Base-by-base conservation (phyloP, 2,329 filamentous ascomycete genomes). In the Elsinoe batatas region DNA sequence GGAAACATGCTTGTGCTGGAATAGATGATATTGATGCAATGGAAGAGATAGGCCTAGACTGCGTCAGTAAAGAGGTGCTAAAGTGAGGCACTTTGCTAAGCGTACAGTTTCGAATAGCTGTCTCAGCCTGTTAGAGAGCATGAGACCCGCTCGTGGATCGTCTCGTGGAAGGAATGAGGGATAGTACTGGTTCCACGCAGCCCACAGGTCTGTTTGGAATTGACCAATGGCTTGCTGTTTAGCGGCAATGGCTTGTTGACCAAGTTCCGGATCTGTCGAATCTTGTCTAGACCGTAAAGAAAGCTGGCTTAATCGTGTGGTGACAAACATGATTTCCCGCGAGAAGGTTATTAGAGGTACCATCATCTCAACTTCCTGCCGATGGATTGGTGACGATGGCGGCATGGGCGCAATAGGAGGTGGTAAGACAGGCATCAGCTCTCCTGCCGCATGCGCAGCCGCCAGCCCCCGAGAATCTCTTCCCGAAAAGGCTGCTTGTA, bases 1-100 rank as follows among this genome's bases (percentile, higher is more conserved):
- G 73, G 71, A 69, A 74, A 79, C 72, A 81, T 76, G 61, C 73
- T 76, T 4, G 75, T 79, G 56, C 76, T 74, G n/a, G 74, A 72
- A 62, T 79, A 80, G 51, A 81, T 70, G 15, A 76, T 68, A 42
- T 71, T 56, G 15, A 63, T 47, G 49, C 46, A 57, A 56, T 51
- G 54, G 53, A 38, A 59, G 18, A 43, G 43, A 42, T 49, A 57
- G 10, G 56, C 57, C 32, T 35, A 26, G 20, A 11, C 36, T 2
- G 30, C 15, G 15, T 55, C 7, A 35, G 43, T 32, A 7, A 33
- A 18, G 22, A 6, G 32, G 17, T n/a, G 17, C 38, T 5, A 3
- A 12, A 10, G 13, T 20, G 3, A 73, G 17, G 69, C n/a, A 54
- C 15, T 30, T n/a, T 8, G 5, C 5, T 30, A 13, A 13, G 65